phyloP scores from a whole-genome alignment of 208 protist species.

The Trichomonas tenax region DNA sequence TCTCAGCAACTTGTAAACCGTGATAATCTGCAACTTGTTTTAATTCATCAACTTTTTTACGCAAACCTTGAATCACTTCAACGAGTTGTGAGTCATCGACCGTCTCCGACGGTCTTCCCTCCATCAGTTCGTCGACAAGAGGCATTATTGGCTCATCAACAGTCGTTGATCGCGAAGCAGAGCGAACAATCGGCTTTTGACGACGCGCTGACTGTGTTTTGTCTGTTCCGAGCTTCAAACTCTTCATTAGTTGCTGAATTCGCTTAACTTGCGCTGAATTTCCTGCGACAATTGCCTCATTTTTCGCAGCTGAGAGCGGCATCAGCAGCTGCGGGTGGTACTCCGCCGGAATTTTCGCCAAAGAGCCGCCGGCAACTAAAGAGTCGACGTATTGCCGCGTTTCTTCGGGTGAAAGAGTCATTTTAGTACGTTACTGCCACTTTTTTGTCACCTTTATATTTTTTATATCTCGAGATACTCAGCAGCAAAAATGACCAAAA shows the following conservation, averaged over 20 bases:
- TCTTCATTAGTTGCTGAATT: neutral
- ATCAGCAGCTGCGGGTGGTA: neutral
- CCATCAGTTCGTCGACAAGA: neutral
- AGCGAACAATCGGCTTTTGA: neutral
- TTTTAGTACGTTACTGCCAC: neutral
- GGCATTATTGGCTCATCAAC: neutral
- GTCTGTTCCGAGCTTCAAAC: neutral
- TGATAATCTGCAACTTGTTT: neutral
- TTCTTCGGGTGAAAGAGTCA: neutral
- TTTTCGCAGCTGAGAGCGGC: neutral
- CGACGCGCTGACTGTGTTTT: neutral
- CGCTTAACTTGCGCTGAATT: neutral
- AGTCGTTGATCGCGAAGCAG: neutral
- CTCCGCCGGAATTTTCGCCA: neutral
- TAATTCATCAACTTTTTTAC: neutral
- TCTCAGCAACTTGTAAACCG: neutral
- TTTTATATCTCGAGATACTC: too few relatives aligned
- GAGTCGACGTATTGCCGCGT: neutral
- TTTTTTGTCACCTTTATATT: neutral
- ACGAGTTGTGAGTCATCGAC: neutral
- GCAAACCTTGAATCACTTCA: neutral
- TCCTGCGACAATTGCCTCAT: slow-evolving; percentile 10
- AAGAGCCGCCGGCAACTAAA: neutral
- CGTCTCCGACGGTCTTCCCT: neutral
- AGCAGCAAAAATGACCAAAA: too few relatives aligned